Percentiles rank a stretch among this genome's conserved stretches.
These are phyloP conservation scores for Claviceps sorghi DNA, from an alignment of 2,329 filamentous ascomycete species.

Conservation along the genomic window DNA sequence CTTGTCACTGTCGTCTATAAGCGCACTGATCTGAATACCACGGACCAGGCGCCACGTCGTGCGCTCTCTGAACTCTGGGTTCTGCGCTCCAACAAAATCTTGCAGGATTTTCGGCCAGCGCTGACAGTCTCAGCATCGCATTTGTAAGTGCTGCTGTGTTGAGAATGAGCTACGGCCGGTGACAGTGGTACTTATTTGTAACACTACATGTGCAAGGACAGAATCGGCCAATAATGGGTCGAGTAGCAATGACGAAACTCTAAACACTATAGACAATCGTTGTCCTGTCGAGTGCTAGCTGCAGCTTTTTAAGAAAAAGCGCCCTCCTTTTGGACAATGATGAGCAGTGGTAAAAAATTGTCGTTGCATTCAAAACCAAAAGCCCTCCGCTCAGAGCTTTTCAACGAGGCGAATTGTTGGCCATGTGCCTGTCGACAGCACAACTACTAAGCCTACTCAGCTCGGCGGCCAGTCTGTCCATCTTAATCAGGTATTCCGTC, in stretches of 20 bases:
- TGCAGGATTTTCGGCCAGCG: no score
- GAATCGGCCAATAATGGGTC: background rate
- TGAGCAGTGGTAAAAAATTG: background rate
- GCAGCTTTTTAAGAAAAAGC: background rate
- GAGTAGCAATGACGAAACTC: background rate
- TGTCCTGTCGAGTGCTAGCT: background rate
- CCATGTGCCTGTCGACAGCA: constrained; percentile 26
- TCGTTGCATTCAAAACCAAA: background rate
- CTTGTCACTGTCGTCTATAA: no score
- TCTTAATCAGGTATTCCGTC: constrained; percentile 23
- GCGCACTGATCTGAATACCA: no score
- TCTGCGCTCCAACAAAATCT: no score
- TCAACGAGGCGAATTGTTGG: constrained; percentile 5
- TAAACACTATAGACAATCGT: background rate
- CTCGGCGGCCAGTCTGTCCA: constrained; percentile 30
- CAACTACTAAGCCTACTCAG: constrained; percentile 27
- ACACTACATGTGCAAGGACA: no score
- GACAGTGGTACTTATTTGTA: no score
- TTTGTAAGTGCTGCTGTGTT: no score
- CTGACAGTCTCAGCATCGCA: no score
- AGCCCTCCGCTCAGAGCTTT: background rate
- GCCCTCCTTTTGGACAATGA: background rate
- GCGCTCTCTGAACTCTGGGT: no score
- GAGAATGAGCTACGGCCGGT: no score
- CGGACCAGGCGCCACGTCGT: no score